Evolutionary conservation across 441 rosid species (phyloP).

Genomic region (Gossypium lobatum): DNA sequence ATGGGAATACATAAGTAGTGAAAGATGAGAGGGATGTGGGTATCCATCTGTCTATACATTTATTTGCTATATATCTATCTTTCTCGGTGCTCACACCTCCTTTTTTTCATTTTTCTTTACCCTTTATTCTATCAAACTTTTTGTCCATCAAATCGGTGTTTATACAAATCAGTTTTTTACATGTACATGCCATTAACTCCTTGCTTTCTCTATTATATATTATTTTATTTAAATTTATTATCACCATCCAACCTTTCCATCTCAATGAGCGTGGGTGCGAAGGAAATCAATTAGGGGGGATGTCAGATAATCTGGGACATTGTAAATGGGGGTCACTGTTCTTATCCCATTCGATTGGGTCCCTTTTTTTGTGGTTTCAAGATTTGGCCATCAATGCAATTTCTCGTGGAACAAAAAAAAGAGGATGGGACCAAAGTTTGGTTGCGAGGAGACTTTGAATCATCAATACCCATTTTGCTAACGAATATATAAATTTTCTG

Average conservation of each 20-base stretch:
- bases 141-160: no score
- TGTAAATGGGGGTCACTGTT: conserved; percentile 13
- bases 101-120: not conserved
- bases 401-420: not conserved
- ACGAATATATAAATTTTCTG: no score
- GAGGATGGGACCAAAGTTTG: conserved; percentile 9
- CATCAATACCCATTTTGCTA: no score
- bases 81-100: conserved; percentile 6
- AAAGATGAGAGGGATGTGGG: conserved; percentile 10
- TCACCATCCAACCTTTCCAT: not conserved
- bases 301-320: conserved; percentile 16
- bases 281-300: conserved; percentile 13
- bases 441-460: not conserved
- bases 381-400: conserved; percentile 18
- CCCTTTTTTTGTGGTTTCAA: conserved; percentile 15
- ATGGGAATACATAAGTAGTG: not conserved
- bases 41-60: conserved; percentile 21
- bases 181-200: no score
- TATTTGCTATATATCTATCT: conserved; percentile 4
- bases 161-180: no score
- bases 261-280: conserved; percentile 3
- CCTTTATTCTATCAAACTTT: not conserved
- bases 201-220: no score
- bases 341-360: conserved; percentile 19
- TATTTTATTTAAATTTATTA: not conserved